Conservation (phyloP, 352 stramenopile species). For the Aphanomyces cochlioides region DNA sequence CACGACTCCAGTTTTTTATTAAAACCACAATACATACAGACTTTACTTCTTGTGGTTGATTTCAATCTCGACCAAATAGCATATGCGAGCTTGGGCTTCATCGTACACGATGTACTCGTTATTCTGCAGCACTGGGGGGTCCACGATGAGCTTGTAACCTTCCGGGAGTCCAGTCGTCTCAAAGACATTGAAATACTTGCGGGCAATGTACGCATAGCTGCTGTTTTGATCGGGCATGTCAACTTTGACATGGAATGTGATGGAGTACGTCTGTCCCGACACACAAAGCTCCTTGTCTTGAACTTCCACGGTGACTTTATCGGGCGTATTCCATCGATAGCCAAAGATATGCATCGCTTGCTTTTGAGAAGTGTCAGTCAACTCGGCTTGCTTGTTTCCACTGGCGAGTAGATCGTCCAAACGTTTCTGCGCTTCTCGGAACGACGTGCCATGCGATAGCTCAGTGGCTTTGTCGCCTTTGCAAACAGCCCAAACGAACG, state of each 20-base stretch:
- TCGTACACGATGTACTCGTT: conserved; percentile 77
- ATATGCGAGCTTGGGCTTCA: conserved; percentile 60
- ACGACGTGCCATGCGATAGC: background rate
- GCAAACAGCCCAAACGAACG: conserved; percentile 2
- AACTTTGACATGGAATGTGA: background rate
- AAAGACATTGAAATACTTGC: conserved; percentile 2
- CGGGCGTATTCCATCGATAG: background rate
- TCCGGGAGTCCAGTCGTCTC: background rate
- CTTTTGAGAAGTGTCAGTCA: background rate
- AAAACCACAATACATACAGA: too few relatives aligned
- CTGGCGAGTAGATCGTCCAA: background rate
- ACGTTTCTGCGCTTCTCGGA: background rate
- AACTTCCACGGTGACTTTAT: background rate
- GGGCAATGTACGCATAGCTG: background rate
- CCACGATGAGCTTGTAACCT: background rate
- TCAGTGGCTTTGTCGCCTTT: background rate
- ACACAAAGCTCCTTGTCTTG: background rate
- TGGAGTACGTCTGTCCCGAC: background rate
- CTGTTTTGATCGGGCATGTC: background rate
- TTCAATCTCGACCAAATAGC: conserved; percentile 75
- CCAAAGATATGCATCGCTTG: conserved; percentile 2
- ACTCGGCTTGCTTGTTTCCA: background rate
- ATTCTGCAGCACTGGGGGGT: conserved; percentile 33
- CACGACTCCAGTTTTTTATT: too few relatives aligned
- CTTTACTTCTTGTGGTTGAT: too few relatives aligned